phyloP scores from a whole-genome alignment of 441 rosid species.

The Adansonia grandidieri region DNA sequence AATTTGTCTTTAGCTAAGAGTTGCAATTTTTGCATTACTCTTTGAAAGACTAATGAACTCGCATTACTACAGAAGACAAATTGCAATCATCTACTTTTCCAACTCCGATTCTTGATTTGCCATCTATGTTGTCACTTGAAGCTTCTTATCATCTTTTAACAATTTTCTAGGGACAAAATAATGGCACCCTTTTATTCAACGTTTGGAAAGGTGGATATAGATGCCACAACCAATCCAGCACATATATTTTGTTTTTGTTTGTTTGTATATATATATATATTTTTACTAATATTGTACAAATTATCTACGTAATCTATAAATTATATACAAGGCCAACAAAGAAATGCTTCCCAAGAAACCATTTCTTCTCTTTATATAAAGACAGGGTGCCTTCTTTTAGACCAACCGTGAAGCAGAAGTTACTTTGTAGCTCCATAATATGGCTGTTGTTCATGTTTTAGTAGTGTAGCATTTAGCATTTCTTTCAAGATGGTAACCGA shows the following conservation, averaged over 20 bases:
- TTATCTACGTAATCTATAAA: neutral
- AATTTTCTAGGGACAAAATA: too few relatives aligned
- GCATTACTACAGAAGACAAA: too few relatives aligned
- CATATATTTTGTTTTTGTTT: neutral
- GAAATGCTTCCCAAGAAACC: slow-evolving; percentile 5
- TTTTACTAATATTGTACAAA: slow-evolving; percentile 10
- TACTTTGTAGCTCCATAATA: neutral
- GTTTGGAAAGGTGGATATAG: neutral
- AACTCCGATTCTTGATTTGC: too few relatives aligned
- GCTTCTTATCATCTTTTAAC: too few relatives aligned
- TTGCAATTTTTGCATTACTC: too few relatives aligned
- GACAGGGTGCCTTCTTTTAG: neutral
- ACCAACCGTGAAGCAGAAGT: neutral
- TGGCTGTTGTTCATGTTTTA: slow-evolving; percentile 2
- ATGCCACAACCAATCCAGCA: neutral
- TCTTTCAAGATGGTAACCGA: neutral
- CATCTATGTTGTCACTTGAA: too few relatives aligned
- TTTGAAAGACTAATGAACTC: too few relatives aligned
- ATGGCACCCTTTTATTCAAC: neutral
- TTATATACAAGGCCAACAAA: neutral
- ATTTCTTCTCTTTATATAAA: neutral
- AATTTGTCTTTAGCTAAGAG: too few relatives aligned
- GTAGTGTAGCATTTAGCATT: neutral
- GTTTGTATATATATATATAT: neutral
- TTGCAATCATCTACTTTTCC: too few relatives aligned